These are phyloP conservation scores for Pyrus hybrid DNA, from an alignment of 331 rosid genomes.

Conservation along the genomic window DNA sequence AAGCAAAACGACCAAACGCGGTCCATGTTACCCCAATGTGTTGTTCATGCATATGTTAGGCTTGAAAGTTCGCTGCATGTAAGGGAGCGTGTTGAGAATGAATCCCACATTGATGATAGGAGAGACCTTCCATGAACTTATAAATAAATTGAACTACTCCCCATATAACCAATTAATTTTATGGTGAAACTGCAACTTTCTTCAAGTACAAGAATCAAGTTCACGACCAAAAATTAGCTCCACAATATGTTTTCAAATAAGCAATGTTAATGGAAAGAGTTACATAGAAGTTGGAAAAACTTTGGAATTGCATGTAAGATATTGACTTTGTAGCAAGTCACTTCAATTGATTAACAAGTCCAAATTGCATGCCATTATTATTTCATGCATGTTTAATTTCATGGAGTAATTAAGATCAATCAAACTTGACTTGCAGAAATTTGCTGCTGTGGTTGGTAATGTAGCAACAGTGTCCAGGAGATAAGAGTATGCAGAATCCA, in stretches of 20 bases:
- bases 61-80: too few species aligned
- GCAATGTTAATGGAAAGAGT: slow-evolving; percentile 27
- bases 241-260: not conserved
- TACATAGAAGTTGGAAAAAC: slow-evolving; percentile 33
- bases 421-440: slow-evolving; percentile 19
- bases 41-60: too few species aligned
- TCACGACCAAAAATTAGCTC: slow-evolving; percentile 17
- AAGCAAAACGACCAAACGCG: too few species aligned
- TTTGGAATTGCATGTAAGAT: slow-evolving; percentile 24
- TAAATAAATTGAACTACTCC: too few species aligned
- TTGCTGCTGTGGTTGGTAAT: slow-evolving; percentile 37
- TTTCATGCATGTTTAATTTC: not conserved
- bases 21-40: too few species aligned
- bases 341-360: not conserved
- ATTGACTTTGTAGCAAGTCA: not conserved
- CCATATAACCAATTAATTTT: too few species aligned
- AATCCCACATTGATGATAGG: too few species aligned
- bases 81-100: too few species aligned
- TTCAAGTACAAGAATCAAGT: not conserved
- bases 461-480: slow-evolving; percentile 19
- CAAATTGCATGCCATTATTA: not conserved
- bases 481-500: slow-evolving; percentile 25
- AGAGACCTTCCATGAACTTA: too few species aligned
- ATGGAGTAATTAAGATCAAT: not conserved
- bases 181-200: too few species aligned